These are phyloP conservation scores for Chalciporus piperatus DNA, from an alignment of 768 basidiomycete species.

Conservation along the genomic window DNA sequence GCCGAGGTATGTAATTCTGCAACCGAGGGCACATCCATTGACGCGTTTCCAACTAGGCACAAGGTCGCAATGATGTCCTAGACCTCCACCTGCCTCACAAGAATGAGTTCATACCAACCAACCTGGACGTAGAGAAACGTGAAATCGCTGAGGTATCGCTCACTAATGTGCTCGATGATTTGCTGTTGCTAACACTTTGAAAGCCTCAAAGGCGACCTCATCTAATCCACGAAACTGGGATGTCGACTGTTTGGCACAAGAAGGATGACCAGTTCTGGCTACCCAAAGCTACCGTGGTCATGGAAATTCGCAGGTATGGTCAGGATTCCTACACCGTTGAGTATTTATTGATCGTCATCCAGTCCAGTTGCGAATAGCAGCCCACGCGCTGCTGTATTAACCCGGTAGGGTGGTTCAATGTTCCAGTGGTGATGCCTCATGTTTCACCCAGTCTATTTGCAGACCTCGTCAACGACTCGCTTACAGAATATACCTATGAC, in stretches of 20 bases:
- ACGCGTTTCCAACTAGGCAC: conserved; percentile 44
- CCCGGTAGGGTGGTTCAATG: conserved; percentile 43
- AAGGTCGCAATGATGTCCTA: conserved; percentile 56
- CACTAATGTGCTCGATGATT: background rate
- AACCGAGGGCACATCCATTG: background rate
- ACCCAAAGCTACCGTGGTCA: conserved; percentile 76
- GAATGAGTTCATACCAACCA: conserved; percentile 89
- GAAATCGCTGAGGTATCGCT: conserved; percentile 56
- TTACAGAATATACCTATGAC: conserved; percentile 89
- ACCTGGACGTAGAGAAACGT: conserved; percentile 79
- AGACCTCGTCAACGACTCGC: conserved; percentile 83
- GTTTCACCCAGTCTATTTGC: conserved; percentile 58
- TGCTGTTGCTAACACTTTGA: conserved; percentile 4
- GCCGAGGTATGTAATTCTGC: conserved; percentile 38
- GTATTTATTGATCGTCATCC: conserved; percentile 1
- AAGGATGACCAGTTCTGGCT: conserved; percentile 97
- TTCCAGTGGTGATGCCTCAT: background rate
- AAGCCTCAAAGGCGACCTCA: conserved; percentile 76
- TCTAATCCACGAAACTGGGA: conserved; percentile 67
- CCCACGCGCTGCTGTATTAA: conserved; percentile 69
- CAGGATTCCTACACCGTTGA: background rate
- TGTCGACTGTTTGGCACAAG: conserved; percentile 90
- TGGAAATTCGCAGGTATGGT: conserved; percentile 71
- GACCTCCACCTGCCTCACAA: conserved; percentile 78
- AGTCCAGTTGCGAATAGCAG: conserved; percentile 62